Base-by-base conservation (phyloP, 2,329 filamentous ascomycete genomes). In the Penicillium sp. region DNA sequence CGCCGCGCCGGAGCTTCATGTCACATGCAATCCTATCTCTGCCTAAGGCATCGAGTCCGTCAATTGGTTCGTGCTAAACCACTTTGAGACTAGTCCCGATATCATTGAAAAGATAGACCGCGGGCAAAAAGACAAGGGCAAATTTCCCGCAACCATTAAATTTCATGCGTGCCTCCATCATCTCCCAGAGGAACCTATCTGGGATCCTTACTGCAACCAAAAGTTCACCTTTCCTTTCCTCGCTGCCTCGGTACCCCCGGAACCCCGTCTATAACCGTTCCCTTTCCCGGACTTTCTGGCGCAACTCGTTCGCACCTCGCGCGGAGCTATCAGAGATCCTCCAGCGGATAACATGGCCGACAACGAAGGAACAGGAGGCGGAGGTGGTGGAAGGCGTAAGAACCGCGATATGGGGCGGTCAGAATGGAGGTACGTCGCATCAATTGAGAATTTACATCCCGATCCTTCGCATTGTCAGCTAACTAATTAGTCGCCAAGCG, bases 381-480 rank as follows among this genome's bases (percentile, higher is more conserved):
- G 60, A 58, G 55, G 63, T 62, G 64, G 65, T 66, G 64, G 66
- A 59, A 65, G 71, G 66, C 73, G 75, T 77, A 83, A 82, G 80
- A 84, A 80, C 66, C 76, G 76, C 68, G 80, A 86, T 80, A 73
- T 85, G 80, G 84, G 84, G 61, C 75, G 84, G 69, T 75, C 74
- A 53, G 82, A 84, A 66, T 84, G 81, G 72, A 78, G 77, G 84
- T 87, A 75, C 66, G 79, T 58, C 57, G 33, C 19, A 27, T 45
- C 40, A 33, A 30, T 38, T 25, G 22, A 25, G 4, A 7, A 25
- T 25, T 25, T 27, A 5, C 42, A 41, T 42, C 22, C 30, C 22
- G 39, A 22, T 46, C 44, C 29, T 31, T 52, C 55, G 59, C 38
- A 30, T 46, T 50, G 49, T 49, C 40, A 18, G 37, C 77, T 77